These are phyloP conservation scores for Fagopyrum homotropicum DNA, from an alignment of 148 eudicot genomes.

Conservation along the genomic window DNA sequence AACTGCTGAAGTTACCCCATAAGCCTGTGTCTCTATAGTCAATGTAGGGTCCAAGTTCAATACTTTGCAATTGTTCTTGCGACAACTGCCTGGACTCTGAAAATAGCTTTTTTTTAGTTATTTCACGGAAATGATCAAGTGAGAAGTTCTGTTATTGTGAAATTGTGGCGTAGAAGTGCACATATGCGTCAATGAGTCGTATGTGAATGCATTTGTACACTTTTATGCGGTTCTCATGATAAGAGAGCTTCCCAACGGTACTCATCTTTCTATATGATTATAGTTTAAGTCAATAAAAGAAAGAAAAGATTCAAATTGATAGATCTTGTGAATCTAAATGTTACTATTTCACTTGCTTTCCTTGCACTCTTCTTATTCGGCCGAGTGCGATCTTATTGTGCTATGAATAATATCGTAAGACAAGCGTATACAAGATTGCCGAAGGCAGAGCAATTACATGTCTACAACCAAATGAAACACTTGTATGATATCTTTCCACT, in stretches of 20 bases:
- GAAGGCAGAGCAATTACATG: not conserved
- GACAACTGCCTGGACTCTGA: no score
- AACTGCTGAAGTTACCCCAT: no score
- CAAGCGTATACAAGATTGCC: not conserved
- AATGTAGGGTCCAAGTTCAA: not conserved
- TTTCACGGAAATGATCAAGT: no score
- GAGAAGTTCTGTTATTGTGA: no score
- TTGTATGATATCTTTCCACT: not conserved
- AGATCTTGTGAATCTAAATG: not conserved
- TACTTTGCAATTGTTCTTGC: no score
- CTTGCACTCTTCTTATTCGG: not conserved
- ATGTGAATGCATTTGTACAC: no score
- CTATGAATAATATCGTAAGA: not conserved
- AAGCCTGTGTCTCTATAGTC: not conserved
- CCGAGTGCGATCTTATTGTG: not conserved
- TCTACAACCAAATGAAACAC: not conserved
- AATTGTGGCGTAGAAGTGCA: no score
- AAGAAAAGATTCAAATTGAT: not conserved
- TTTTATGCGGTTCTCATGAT: no score
- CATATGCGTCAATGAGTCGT: no score
- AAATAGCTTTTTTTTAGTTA: no score
- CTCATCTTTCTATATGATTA: not conserved
- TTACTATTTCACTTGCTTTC: not conserved
- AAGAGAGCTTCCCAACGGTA: no score
- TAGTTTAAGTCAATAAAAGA: not conserved